Percentiles rank a stretch among this genome's conserved stretches.
These are phyloP conservation scores for Balansia obtecta DNA, from an alignment of 2,329 filamentous ascomycete genomes.

Conservation along the genomic window DNA sequence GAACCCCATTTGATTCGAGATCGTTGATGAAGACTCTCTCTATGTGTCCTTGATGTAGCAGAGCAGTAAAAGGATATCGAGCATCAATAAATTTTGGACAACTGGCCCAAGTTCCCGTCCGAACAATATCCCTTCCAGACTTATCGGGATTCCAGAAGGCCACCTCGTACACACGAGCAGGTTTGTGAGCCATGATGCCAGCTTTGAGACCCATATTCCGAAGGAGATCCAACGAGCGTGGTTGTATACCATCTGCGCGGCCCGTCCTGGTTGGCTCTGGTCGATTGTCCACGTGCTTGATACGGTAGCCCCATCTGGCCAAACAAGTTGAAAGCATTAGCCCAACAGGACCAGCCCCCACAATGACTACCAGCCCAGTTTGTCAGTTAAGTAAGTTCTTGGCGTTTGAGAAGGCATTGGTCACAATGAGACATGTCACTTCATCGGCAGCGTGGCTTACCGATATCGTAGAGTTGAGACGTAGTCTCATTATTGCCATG, in stretches of 20 bases:
- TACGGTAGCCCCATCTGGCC: constrained; percentile 84
- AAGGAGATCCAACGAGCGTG: constrained; percentile 73
- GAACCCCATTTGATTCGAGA: constrained; percentile 46
- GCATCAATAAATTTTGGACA: constrained; percentile 75
- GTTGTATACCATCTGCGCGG: constrained; percentile 85
- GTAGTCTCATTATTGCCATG: neutral
- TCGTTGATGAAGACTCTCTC: constrained; percentile 59
- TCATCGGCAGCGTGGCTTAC: constrained; percentile 15
- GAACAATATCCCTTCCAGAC: constrained; percentile 43
- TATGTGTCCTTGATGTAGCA: constrained; percentile 60
- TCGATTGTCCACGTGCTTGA: constrained; percentile 90
- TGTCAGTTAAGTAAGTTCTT: neutral
- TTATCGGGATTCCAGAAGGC: constrained; percentile 58
- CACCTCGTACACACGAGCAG: constrained; percentile 72
- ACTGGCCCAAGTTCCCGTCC: constrained; percentile 69
- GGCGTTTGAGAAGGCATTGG: too few relatives aligned
- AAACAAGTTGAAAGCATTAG: constrained; percentile 80
- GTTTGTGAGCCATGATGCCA: constrained; percentile 75
- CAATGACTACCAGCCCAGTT: constrained; percentile 49
- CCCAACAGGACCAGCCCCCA: constrained; percentile 82
- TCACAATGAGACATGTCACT: neutral
- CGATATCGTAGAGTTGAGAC: constrained; percentile 30
- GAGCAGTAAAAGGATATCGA: constrained; percentile 57
- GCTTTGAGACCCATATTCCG: constrained; percentile 85
- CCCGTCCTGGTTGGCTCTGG: constrained; percentile 74